Conservation (phyloP, 805 yeast species). For the Saccharomycopsis javanensis region DNA sequence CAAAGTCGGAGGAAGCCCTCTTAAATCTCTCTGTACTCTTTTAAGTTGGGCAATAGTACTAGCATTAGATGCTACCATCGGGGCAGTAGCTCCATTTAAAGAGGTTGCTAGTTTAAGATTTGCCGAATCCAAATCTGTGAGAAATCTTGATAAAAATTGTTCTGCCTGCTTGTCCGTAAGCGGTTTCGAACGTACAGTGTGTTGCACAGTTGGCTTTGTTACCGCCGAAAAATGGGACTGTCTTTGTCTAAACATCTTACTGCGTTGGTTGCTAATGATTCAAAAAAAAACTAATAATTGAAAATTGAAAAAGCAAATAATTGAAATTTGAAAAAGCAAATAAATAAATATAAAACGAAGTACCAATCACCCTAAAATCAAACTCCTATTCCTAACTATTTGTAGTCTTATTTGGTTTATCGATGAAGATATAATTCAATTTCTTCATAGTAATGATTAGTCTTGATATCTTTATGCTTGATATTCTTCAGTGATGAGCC, state of each 20-base stretch:
- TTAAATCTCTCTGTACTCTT: constrained; percentile 66
- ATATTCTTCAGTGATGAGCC: no score
- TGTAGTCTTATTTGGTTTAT: no score
- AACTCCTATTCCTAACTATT: no score
- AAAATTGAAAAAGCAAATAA: no score
- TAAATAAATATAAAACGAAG: no score
- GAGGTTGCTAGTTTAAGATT: constrained; percentile 28
- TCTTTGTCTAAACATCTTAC: constrained; percentile 30
- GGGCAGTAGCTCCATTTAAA: no score
- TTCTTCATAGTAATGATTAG: no score
- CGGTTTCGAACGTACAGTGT: constrained; percentile 19
- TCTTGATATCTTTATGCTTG: no score
- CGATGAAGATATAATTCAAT: no score
- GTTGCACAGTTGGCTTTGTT: constrained; percentile 38
- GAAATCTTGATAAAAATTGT: constrained; percentile 22
- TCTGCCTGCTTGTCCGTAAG: constrained; percentile 13
- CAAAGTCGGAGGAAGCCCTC: constrained; percentile 64
- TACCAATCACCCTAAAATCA: no score
- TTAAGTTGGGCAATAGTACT: constrained; percentile 51
- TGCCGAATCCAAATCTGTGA: constrained; percentile 36
- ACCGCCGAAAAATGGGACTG: constrained; percentile 36
- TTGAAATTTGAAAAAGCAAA: no score
- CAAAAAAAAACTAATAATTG: no score
- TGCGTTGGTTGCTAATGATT: neutral
- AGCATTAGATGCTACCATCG: constrained; percentile 27